These are phyloP conservation scores for Dujonia santamariae DNA, from an alignment of 1,139 yeast genomes.

Conservation along the genomic window DNA sequence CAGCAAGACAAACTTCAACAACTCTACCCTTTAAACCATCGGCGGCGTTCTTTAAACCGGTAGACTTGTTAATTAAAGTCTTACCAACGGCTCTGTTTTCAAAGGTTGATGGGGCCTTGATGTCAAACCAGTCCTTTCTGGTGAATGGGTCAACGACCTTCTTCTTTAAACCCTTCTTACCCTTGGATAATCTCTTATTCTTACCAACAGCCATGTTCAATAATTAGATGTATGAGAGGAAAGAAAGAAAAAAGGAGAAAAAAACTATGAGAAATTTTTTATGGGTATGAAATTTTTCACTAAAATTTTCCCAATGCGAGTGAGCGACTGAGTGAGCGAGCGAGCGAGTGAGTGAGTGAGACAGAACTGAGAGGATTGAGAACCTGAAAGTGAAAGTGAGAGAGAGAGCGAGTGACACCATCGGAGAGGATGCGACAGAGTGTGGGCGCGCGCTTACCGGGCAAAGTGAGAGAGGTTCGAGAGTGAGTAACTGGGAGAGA, in stretches of 20 bases:
- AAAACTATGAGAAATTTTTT: slow-evolving; percentile 3
- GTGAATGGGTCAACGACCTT: slow-evolving; percentile 52
- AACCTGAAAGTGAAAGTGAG: background rate
- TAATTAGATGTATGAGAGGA: slow-evolving; percentile 2
- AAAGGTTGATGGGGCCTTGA: slow-evolving; percentile 51
- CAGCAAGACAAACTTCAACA: slow-evolving; percentile 48
- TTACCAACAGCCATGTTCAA: slow-evolving; percentile 49
- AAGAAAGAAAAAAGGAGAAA: background rate
- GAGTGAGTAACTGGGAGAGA: no score
- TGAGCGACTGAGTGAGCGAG: background rate
- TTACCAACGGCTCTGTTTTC: slow-evolving; percentile 52
- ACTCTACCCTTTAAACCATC: slow-evolving; percentile 54
- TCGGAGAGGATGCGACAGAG: no score
- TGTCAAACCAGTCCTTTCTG: slow-evolving; percentile 52
- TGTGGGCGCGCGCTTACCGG: no score
- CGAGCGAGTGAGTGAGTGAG: background rate
- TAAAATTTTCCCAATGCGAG: slow-evolving; percentile 2
- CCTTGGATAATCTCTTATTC: slow-evolving; percentile 53
- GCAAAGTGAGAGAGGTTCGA: no score
- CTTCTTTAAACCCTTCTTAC: slow-evolving; percentile 52
- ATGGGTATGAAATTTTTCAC: slow-evolving; percentile 4
- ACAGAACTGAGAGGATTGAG: background rate
- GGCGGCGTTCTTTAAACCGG: slow-evolving; percentile 52
- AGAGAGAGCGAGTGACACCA: background rate
- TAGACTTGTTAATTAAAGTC: slow-evolving; percentile 50